Evolutionary conservation across 108 stramenopile species (phyloP).

Genomic region (Cyclotella choctawhatcheeana): DNA sequence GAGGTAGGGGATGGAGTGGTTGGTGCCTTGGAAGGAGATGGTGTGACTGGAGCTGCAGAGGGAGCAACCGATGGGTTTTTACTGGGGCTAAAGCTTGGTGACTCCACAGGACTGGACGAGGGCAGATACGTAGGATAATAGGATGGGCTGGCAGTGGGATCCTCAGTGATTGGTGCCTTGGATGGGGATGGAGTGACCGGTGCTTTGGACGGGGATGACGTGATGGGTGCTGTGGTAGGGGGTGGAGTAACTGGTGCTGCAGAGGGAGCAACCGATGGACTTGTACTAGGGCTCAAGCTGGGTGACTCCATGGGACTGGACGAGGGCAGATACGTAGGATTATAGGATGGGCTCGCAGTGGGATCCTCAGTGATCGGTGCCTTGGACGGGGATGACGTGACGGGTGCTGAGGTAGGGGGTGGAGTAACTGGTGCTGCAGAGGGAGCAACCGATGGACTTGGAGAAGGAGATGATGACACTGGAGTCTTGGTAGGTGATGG

Average conservation of each 20-base stretch:
- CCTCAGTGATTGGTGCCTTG: background rate
- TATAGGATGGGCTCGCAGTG: background rate
- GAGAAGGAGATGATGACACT: too few relatives aligned
- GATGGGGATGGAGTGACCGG: background rate
- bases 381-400: background rate
- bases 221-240: background rate
- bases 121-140: background rate
- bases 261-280: background rate
- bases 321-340: background rate
- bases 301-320: background rate
- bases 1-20: background rate
- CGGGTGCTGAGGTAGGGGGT: background rate
- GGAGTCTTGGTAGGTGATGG: too few relatives aligned
- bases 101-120: background rate
- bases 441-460: background rate
- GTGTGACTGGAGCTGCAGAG: background rate
- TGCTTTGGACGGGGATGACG: background rate
- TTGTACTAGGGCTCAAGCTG: background rate
- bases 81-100: background rate
- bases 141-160: background rate
- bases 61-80: background rate
- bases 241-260: background rate
- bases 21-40: background rate
- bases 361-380: background rate
- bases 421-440: background rate